These are phyloP conservation scores for Chloromonas sp. DNA, from an alignment of 163 green algal species.

Conservation along the genomic window DNA sequence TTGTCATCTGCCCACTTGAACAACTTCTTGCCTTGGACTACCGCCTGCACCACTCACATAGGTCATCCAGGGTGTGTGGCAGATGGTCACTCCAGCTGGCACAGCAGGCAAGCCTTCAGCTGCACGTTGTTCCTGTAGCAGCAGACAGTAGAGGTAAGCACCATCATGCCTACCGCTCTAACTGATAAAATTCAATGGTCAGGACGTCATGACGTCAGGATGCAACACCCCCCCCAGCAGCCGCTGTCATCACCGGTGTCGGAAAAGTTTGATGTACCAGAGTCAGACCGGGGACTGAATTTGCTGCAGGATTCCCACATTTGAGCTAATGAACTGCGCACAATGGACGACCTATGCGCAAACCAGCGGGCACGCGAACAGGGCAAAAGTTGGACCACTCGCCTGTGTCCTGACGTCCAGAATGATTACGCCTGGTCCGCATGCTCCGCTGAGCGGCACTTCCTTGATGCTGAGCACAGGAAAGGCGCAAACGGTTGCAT, in stretches of 20 bases:
- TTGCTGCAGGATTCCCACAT: background rate
- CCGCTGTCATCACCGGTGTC: background rate
- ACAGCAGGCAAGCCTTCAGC: background rate
- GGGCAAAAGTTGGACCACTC: background rate
- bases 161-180: too few relatives aligned
- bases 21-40: too few relatives aligned
- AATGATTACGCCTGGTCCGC: background rate
- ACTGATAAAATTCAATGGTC: too few relatives aligned
- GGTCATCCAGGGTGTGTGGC: background rate
- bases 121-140: background rate
- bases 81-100: background rate
- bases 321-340: background rate
- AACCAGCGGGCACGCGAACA: too few relatives aligned
- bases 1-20: background rate
- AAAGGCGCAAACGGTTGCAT: background rate
- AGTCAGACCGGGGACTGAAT: background rate
- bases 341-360: too few relatives aligned
- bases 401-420: background rate
- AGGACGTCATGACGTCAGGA: background rate
- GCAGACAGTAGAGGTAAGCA: background rate
- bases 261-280: background rate
- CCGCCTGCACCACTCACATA: too few relatives aligned
- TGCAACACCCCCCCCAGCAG: background rate
- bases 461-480: background rate
- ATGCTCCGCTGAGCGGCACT: background rate